Evolutionary conservation across 352 stramenopile species (phyloP), one percentile per base, ranked within the genome.

Genomic region (Saprolegnia parasitica): DNA sequence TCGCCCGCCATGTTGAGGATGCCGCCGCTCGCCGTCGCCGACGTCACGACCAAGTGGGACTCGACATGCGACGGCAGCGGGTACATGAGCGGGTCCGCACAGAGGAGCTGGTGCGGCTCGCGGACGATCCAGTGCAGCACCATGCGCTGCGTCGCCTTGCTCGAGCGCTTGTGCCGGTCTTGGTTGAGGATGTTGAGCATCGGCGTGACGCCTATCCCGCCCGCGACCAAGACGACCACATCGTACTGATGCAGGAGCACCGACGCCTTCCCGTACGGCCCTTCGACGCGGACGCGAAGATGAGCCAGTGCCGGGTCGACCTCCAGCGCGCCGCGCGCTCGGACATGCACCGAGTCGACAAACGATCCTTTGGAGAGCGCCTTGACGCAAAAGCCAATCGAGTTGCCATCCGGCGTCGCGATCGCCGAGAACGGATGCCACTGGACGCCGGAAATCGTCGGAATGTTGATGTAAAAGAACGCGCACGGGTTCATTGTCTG

Each of bases 351-450:
- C 35, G 72, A 72, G 20, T 72, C 76, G 39, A 55, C 58, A 67
- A 88, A 94, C 29, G 71, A 54, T 3, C 68, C 68, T 13, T 75
- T 74, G 24, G 77, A 74, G 71, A 89, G 81, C n/a, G 78, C 78
- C 47, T 81, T 88, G 23, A 90, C 74, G 58, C 77, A 88, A 47
- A 94, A 94, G 20, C 81, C 84, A 52, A 94, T 80, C 37, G 86
- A 91, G 52, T 89, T 81, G 54, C 83, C 81, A 18, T 89, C 77
- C 0, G 77, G 74, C 2, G 80, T 89, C 61, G 90, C 82, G 42
- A 94, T 81, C 0, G 84, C 83, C 4, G 84, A 90, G 75, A 94
- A 94, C 57, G 84, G 86, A 42, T 94, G 86, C 84, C 86, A 94
- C 70, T 94, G 71, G 5, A 79, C 76, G 13, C 57, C 60, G 47